phyloP scores from a whole-genome alignment of 2,329 filamentous ascomycete genomes.

The Golovinomyces cichoracearum region DNA sequence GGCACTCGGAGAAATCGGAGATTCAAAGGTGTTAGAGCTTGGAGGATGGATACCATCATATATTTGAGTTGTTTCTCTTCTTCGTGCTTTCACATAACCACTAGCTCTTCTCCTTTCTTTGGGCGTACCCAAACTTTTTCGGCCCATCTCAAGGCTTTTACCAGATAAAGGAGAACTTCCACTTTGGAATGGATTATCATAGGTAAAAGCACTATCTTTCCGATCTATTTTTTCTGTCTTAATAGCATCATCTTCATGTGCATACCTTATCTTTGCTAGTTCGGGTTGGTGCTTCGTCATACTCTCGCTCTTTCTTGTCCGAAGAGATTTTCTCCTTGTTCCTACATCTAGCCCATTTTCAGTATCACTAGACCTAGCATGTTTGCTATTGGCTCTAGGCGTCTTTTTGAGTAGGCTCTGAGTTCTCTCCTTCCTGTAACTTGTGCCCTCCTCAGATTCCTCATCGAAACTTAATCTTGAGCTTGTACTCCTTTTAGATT shows the following conservation, averaged over 20 bases:
- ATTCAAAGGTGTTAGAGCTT: constrained; percentile 31
- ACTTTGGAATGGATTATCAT: constrained; percentile 83
- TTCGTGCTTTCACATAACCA: constrained; percentile 20
- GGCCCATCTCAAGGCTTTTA: constrained; percentile 24
- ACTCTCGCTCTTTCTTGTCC: constrained; percentile 22
- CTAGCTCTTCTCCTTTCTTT: constrained; percentile 18
- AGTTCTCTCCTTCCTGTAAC: neutral
- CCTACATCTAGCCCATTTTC: constrained; percentile 22
- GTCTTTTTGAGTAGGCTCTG: constrained; percentile 7
- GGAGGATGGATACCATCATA: constrained; percentile 28
- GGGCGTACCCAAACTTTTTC: constrained; percentile 13
- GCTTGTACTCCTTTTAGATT: constrained; percentile 20
- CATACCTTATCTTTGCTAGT: constrained; percentile 25
- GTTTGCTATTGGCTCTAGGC: constrained; percentile 18
- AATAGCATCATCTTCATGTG: constrained; percentile 23
- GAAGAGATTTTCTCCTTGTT: constrained; percentile 19
- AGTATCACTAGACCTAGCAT: constrained; percentile 25
- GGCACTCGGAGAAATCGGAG: constrained; percentile 20
- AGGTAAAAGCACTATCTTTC: constrained; percentile 46
- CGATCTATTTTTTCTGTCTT: constrained; percentile 6
- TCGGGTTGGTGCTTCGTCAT: constrained; percentile 3
- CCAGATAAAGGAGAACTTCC: constrained; percentile 35
- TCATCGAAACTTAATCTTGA: constrained; percentile 1
- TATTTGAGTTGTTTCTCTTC: constrained; percentile 21
- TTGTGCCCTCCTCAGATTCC: constrained; percentile 4